Percentiles rank a stretch among this genome's conserved stretches.
Conservation (phyloP, 2,329 filamentous ascomycete species). For the Alternaria triticina region DNA sequence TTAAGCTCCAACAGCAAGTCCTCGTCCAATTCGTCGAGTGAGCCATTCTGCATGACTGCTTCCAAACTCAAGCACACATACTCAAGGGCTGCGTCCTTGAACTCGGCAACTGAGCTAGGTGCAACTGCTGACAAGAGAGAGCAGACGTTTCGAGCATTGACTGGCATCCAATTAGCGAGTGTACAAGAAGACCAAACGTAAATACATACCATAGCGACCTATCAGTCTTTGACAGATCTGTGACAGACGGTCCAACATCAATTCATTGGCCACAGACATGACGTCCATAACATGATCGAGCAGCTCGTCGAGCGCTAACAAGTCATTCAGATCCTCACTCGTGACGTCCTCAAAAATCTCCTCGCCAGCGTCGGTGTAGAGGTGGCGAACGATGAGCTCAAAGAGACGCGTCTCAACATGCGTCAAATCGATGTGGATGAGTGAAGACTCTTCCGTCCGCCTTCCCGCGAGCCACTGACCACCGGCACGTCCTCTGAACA, state of each 20-base stretch:
- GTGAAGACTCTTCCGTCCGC: conserved; percentile 58
- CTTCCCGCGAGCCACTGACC: conserved; percentile 83
- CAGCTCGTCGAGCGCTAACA: conserved; percentile 72
- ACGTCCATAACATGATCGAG: conserved; percentile 90
- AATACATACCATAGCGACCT: conserved; percentile 71
- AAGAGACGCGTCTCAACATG: conserved; percentile 80
- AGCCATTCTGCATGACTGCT: conserved; percentile 86
- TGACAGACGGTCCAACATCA: conserved; percentile 91
- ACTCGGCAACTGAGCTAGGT: conserved; percentile 79
- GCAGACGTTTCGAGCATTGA: conserved; percentile 74
- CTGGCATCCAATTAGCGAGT: conserved; percentile 22
- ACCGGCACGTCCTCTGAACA: conserved; percentile 86
- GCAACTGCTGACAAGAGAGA: conserved; percentile 85
- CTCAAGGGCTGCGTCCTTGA: conserved; percentile 86
- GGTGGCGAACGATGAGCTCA: conserved; percentile 75
- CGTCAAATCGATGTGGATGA: conserved; percentile 77
- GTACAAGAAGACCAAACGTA: conserved; percentile 19
- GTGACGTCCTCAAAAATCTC: conserved; percentile 83
- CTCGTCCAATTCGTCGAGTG: conserved; percentile 84
- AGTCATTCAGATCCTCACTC: conserved; percentile 60
- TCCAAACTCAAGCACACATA: conserved; percentile 94
- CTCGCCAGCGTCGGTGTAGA: conserved; percentile 83
- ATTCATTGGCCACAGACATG: conserved; percentile 86
- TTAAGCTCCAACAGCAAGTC: conserved; percentile 84
- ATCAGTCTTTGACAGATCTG: conserved; percentile 88